These are phyloP conservation scores for Anthoceros angustus DNA, from an alignment of 225 moss, liverwort and hornwort genomes.

Conservation along the genomic window DNA sequence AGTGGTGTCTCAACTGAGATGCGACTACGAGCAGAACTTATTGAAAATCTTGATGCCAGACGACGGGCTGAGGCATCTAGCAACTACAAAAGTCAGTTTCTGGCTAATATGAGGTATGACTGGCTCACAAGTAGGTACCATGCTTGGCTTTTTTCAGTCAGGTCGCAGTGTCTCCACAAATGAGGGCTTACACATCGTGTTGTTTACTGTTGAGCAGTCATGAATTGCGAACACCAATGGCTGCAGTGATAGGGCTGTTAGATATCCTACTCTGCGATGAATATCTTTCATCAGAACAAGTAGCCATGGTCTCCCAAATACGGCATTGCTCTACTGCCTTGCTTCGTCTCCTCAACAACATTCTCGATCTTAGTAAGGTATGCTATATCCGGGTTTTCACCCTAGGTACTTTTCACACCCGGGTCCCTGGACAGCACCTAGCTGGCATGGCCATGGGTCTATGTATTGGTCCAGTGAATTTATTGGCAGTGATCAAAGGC, in stretches of 20 bases:
- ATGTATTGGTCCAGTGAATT: too few species aligned
- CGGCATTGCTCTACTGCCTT: conserved; percentile 72
- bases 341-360: conserved; percentile 73
- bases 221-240: conserved; percentile 91
- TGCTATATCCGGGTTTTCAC: neutral
- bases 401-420: neutral
- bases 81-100: conserved; percentile 69
- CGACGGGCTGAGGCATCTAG: conserved; percentile 71
- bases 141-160: neutral
- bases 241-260: conserved; percentile 70
- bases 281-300: conserved; percentile 53
- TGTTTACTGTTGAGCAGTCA: conserved; percentile 33
- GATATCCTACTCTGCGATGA: conserved; percentile 70
- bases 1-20: conserved; percentile 61
- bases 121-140: neutral
- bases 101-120: conserved; percentile 74
- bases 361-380: conserved; percentile 84
- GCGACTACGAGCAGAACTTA: conserved; percentile 60
- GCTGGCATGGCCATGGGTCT: neutral
- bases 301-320: conserved; percentile 67
- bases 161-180: too few species aligned
- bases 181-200: neutral
- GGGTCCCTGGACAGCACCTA: neutral
- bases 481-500: too few species aligned
- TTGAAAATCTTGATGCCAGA: conserved; percentile 59